Evolutionary conservation across 2,329 filamentous ascomycete genomes (phyloP), one percentile per base, ranked within the genome.

Genomic region (Remersonia thermophila): DNA sequence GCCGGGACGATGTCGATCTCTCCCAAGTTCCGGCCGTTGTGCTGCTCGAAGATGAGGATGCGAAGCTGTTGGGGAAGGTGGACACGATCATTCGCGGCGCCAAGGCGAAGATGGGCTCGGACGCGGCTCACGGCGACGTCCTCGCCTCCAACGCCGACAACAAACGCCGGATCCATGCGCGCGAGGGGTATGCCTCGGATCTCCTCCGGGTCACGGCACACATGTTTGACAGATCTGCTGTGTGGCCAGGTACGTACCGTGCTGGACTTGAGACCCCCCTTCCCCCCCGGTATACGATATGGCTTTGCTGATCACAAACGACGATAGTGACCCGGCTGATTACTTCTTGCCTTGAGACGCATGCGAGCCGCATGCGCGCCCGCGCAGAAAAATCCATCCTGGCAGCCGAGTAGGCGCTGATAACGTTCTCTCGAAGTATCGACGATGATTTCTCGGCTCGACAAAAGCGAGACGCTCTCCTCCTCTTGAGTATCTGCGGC

Each of bases 21-120:
- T 66, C 69, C 1, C 79, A 87, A 47, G 82, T 93, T 7, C 85
- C 86, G 2, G 84, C 80, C 2, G 81, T 93, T 38, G 85, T 95
- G 75, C 71, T 95, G 3, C 67, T 96, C 1, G 87, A 95, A 51
- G 83, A 91, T 13, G 89, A 96, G 53, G 89, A 98, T 47, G 72
- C 82, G 46, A 89, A 89, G 56, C 66, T 96, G 2, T 62, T 96
- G 6, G 69, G 73, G 30, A 94, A 93, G 60, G 77, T 95, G 16
- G 73, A 82, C 46, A 80, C 84, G 44, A 80, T 96, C 8, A 62
- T 95, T 28, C 64, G 70, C 26, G 80, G 74, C 43, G 77, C 84
- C 8, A 84, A 94, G 55, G 66, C 74, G 51, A 94, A 93, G 60
- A 77, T 93, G 65, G 77, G 72, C 37, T 59, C 76, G 44, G 63